Evolutionary conservation across 371 early-diverging fungal species (phyloP), one percentile per base, ranked within the genome.

Genomic region (Chytridium lagenaria): DNA sequence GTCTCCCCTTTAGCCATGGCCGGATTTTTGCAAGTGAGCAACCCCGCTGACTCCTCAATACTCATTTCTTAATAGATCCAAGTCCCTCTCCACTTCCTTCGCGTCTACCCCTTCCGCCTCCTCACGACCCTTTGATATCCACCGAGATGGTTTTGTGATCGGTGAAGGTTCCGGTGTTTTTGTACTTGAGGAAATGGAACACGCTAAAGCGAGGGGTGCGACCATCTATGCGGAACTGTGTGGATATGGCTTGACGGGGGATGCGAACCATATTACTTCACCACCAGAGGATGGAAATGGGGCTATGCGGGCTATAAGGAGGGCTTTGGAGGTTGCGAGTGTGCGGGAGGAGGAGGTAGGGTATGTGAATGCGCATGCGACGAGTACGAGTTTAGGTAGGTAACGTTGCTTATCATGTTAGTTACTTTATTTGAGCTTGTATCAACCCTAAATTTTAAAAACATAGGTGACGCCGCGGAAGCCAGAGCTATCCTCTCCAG

Each of bases 311-410:
- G 93, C 96, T 1, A 98, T 98, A 97, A 76, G 78, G 67, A 83
- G 93, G 16, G 96, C 97, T 0, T 70, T 98, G 23, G 80, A 85
- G 49, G 77, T 79, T 0, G 93, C 93, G 0, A 78, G 84, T 0
- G 57, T 94, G 57, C 67, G 74, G 0, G 84, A 91, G 0, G 80
- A 79, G 1, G 89, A 91, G 50, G 80, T 98, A 23, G 93, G 88
- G 59, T 96, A 98, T 81, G 84, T 98, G 26, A 98, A 98, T 83
- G 96, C 97, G 0, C 98, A 98, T 81, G 98, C 98, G 0, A 97
- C 97, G 0, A 92, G 95, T n/a, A 98, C 98, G 1, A 85, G 89
- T 34, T 83, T 89, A 59, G 94, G 91, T 85, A 78, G 50, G 57
- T 65, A 22, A 30, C 49, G 34, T 50, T 70, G 12, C 26, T 26